Conservation (phyloP, 257 asterid genomes). For the Ophiorrhiza pumila region DNA sequence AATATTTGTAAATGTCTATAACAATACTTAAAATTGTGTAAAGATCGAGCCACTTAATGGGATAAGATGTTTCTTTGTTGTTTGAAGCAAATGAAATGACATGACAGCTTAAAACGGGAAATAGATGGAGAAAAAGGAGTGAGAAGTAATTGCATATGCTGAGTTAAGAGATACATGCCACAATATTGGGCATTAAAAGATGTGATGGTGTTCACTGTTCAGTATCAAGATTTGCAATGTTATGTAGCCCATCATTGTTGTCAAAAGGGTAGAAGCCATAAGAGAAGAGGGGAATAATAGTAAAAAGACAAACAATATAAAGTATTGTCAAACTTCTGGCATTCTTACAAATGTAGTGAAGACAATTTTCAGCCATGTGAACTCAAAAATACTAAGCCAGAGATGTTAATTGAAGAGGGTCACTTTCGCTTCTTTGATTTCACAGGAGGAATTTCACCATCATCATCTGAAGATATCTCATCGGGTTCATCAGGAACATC, state of each 20-base stretch:
- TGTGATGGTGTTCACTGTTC: neutral
- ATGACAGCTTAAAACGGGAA: too few relatives aligned
- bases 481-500: constrained; percentile 88
- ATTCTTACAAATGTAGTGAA: neutral
- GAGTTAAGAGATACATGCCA: too few relatives aligned
- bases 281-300: neutral
- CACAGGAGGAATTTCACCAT: constrained; percentile 45
- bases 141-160: neutral
- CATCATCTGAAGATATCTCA: constrained; percentile 78
- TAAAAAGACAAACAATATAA: too few relatives aligned
- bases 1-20: too few relatives aligned
- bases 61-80: too few relatives aligned
- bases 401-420: constrained; percentile 1
- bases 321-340: neutral
- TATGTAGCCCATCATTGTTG: neutral
- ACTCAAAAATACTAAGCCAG: neutral
- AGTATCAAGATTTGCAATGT: neutral
- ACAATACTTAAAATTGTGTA: too few relatives aligned
- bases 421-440: constrained; percentile 65
- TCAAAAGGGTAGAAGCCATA: neutral
- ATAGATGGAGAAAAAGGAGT: neutral
- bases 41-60: too few relatives aligned
- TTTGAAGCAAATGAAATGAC: too few relatives aligned
- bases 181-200: neutral
- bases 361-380: neutral